Evolutionary conservation across 2,329 filamentous ascomycete species (phyloP).

Genomic region (Aspergillus ochraceoroseus): DNA sequence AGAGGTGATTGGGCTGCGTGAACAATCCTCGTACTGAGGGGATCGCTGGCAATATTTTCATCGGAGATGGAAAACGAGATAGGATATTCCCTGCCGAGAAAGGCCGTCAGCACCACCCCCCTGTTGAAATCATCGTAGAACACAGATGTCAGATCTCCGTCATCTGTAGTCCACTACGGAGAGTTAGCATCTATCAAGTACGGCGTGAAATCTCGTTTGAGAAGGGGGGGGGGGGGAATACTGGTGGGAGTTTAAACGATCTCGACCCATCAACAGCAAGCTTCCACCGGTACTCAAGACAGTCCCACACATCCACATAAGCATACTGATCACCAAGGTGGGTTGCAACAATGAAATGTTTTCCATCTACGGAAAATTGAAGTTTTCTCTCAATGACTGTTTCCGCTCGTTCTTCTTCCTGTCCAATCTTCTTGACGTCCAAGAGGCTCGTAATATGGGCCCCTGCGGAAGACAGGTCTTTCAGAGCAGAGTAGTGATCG

Average conservation of each 20-base stretch:
- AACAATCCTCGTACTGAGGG: slow-evolving; percentile 30
- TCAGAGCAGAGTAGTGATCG: slow-evolving; percentile 8
- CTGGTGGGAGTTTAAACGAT: slow-evolving; percentile 21
- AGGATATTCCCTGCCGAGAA: slow-evolving; percentile 21
- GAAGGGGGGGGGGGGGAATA: slow-evolving; percentile 7
- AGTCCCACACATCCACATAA: slow-evolving; percentile 24
- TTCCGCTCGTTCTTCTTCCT: slow-evolving; percentile 17
- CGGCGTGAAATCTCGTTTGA: slow-evolving; percentile 6
- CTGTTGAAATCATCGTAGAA: slow-evolving; percentile 32
- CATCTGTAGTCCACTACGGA: slow-evolving; percentile 30
- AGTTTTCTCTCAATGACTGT: slow-evolving; percentile 30
- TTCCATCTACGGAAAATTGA: slow-evolving; percentile 33
- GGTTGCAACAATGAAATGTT: slow-evolving; percentile 32
- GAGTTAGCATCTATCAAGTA: slow-evolving; percentile 8
- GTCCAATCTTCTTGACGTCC: slow-evolving; percentile 2
- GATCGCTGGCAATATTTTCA: slow-evolving; percentile 26
- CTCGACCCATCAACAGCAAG: slow-evolving; percentile 16
- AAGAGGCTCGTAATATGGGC: not conserved
- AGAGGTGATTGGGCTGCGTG: slow-evolving; percentile 36
- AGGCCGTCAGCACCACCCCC: slow-evolving; percentile 29
- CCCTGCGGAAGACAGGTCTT: slow-evolving; percentile 6
- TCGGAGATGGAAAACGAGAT: slow-evolving; percentile 18
- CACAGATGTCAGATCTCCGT: slow-evolving; percentile 33
- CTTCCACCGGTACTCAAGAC: slow-evolving; percentile 19
- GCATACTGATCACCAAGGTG: slow-evolving; percentile 30